Conservation (phyloP, 2,329 filamentous ascomycete genomes). For the Keithomyces neogunnii region DNA sequence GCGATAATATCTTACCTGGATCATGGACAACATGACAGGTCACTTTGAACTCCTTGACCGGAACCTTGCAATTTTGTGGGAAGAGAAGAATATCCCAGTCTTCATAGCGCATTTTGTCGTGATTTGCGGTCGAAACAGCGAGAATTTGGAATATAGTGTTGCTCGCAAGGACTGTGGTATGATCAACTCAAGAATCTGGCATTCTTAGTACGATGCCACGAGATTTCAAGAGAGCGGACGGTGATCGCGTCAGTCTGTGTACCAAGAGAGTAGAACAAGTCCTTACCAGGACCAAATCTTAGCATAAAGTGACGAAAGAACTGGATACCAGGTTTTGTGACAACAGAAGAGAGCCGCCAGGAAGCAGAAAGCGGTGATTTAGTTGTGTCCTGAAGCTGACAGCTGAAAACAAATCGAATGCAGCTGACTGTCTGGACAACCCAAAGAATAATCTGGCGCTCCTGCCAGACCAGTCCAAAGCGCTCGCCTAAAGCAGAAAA, state of each 20-base stretch:
- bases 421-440: neutral
- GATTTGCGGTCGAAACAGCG: neutral
- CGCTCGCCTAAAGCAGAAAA: slow-evolving; percentile 5
- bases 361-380: neutral
- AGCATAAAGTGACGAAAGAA: no score
- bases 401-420: neutral
- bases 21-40: slow-evolving; percentile 62
- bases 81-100: slow-evolving; percentile 84
- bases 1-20: slow-evolving; percentile 23
- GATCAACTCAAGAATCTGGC: no score
- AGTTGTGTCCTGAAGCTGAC: neutral
- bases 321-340: no score
- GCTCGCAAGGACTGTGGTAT: no score
- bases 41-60: slow-evolving; percentile 76
- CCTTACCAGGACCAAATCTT: no score
- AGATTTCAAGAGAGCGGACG: no score
- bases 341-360: neutral
- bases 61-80: slow-evolving; percentile 55
- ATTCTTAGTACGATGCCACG: no score
- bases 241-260: no score
- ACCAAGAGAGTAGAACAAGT: no score
- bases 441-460: slow-evolving; percentile 1
- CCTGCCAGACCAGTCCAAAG: slow-evolving; percentile 1
- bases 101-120: slow-evolving; percentile 64
- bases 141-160: no score